Evolutionary conservation across 2,329 filamentous ascomycete species (phyloP).

Genomic region (Teratosphaeria gauchensis): DNA sequence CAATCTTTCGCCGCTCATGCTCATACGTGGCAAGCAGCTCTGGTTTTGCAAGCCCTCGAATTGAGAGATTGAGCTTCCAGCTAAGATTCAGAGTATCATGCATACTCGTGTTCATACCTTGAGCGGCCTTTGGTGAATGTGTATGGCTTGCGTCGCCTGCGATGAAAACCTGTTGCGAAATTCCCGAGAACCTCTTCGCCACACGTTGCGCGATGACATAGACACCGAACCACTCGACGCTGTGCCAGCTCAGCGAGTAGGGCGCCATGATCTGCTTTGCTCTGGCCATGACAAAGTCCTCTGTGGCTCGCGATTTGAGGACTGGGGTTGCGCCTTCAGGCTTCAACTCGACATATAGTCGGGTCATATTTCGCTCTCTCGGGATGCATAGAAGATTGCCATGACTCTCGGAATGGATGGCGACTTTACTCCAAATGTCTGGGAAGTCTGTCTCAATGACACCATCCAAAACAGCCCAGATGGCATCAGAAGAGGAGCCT

Average conservation of each 20-base stretch:
- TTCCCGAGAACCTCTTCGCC: slow-evolving; percentile 26
- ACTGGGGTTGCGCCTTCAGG: not conserved
- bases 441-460: not conserved
- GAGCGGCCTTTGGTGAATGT: slow-evolving; percentile 48
- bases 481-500: slow-evolving; percentile 44
- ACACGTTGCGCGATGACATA: slow-evolving; percentile 68
- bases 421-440: slow-evolving; percentile 22
- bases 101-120: slow-evolving; percentile 61
- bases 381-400: slow-evolving; percentile 73
- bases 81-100: not conserved
- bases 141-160: slow-evolving; percentile 71
- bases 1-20: not conserved
- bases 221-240: slow-evolving; percentile 59
- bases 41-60: not conserved
- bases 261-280: slow-evolving; percentile 55
- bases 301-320: slow-evolving; percentile 21
- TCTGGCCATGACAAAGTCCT: slow-evolving; percentile 46
- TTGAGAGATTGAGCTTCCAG: not conserved
- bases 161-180: slow-evolving; percentile 62
- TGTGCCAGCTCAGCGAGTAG: slow-evolving; percentile 37
- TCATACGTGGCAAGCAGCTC: not conserved
- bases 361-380: slow-evolving; percentile 38
- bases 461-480: slow-evolving; percentile 30
- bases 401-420: slow-evolving; percentile 54
- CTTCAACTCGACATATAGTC: slow-evolving; percentile 20